A percentile compares a stretch with the other conserved stretches of the same genome.
Evolutionary conservation across 371 early-diverging fungal species (phyloP).

Genomic region (Encephalitozoon hellem): DNA sequence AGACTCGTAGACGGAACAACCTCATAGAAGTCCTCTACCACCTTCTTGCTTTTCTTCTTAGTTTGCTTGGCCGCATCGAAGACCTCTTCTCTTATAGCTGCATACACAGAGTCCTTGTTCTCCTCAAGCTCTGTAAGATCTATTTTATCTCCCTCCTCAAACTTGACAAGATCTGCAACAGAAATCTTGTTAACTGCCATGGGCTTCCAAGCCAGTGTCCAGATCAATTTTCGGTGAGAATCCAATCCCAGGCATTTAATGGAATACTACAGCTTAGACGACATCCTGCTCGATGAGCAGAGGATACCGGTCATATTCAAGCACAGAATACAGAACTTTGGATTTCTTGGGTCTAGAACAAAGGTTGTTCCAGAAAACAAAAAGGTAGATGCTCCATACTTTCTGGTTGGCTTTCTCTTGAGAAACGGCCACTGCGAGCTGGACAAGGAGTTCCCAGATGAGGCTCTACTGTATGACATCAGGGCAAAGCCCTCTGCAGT

Average conservation of each 20-base stretch:
- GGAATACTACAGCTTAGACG: constrained; percentile 18
- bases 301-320: constrained; percentile 18
- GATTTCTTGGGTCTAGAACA: neutral
- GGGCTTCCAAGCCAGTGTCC: neutral
- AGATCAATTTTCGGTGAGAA: neutral
- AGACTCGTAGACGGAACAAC: constrained; percentile 32
- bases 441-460: neutral
- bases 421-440: constrained; percentile 40
- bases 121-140: neutral
- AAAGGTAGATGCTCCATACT: constrained; percentile 24
- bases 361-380: neutral
- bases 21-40: constrained; percentile 6
- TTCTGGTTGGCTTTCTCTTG: constrained; percentile 31
- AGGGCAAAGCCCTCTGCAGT: constrained; percentile 32
- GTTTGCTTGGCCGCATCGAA: neutral
- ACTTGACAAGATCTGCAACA: neutral
- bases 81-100: neutral
- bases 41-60: neutral
- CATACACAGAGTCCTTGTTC: neutral
- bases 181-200: neutral
- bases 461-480: constrained; percentile 17
- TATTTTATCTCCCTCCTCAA: neutral
- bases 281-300: constrained; percentile 12
- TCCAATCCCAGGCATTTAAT: neutral
- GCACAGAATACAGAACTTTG: constrained; percentile 16